phyloP scores from a whole-genome alignment of 257 asterid genomes.

The Plantago major region DNA sequence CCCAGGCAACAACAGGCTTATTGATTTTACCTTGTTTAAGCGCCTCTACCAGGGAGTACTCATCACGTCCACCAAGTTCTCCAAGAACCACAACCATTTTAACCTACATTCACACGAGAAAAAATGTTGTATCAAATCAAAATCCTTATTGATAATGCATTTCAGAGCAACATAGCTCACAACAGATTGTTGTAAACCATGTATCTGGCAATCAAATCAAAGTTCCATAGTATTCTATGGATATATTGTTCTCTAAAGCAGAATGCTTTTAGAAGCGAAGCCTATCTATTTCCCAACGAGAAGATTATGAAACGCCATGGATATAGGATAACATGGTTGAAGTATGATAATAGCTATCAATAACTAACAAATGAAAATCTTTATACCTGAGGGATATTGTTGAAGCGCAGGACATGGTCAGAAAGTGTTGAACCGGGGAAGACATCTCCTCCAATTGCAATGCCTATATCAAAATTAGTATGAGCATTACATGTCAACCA shows the following conservation, averaged over 20 bases:
- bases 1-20: conserved; percentile 99
- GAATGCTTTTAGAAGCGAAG: background rate
- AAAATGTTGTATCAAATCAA: background rate
- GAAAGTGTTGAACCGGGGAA: conserved; percentile 99
- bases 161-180: no score
- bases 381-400: conserved; percentile 93
- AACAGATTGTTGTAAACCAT: no score
- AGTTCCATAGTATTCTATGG: no score
- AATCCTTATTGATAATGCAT: background rate
- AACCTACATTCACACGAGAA: conserved; percentile 40
- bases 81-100: conserved; percentile 98
- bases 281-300: background rate
- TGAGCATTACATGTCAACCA: conserved; percentile 7
- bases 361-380: background rate
- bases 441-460: conserved; percentile 99
- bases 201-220: no score
- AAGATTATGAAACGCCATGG: no score
- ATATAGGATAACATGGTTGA: no score
- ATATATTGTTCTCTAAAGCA: no score
- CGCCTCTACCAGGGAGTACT: conserved; percentile 96
- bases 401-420: conserved; percentile 96
- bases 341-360: background rate
- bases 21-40: conserved; percentile 87
- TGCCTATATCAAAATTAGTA: conserved; percentile 44
- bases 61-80: conserved; percentile 99